Percentiles rank a stretch among this genome's conserved stretches.
These are phyloP conservation scores for Eutrema japonicum DNA, from an alignment of 345 rosid genomes.

Conservation along the genomic window DNA sequence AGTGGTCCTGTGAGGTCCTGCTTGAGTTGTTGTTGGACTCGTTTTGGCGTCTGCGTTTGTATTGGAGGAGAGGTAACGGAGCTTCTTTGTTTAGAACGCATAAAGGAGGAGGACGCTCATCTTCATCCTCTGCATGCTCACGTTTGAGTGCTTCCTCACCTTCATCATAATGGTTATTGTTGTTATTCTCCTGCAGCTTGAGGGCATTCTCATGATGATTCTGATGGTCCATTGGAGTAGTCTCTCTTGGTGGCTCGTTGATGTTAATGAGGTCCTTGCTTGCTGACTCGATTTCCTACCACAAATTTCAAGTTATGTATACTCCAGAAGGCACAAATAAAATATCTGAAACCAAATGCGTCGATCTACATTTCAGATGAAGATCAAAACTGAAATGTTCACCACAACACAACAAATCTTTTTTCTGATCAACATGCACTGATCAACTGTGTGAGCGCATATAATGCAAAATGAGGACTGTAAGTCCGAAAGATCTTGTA, in stretches of 20 bases:
- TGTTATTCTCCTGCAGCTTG: conserved; percentile 23
- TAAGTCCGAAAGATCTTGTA: not conserved
- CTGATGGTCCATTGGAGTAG: conserved; percentile 37
- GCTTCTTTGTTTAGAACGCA: conserved; percentile 65
- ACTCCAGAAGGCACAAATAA: conserved; percentile 5
- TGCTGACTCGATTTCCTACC: conserved; percentile 48
- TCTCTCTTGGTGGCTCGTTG: conserved; percentile 45
- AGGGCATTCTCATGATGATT: conserved; percentile 29
- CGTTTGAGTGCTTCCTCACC: conserved; percentile 34
- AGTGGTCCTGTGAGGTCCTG: conserved; percentile 62
- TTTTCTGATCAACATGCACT: not conserved
- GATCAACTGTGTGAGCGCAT: conserved; percentile 9
- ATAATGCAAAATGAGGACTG: conserved; percentile 4
- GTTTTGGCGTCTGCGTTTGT: conserved; percentile 71
- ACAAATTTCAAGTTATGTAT: conserved; percentile 16
- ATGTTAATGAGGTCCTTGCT: conserved; percentile 42
- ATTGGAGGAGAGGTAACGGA: conserved; percentile 64
- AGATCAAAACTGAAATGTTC: not conserved
- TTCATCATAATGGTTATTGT: conserved; percentile 23
- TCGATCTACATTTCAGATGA: conserved; percentile 4
- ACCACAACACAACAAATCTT: conserved; percentile 19
- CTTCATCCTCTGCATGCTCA: conserved; percentile 35
- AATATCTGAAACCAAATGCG: conserved; percentile 15
- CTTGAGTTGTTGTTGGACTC: conserved; percentile 65
- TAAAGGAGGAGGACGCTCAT: conserved; percentile 50